Evolutionary conservation across 768 basidiomycete species (phyloP), one percentile per base, ranked within the genome.

Genomic region (Xerocomus spinulosus): DNA sequence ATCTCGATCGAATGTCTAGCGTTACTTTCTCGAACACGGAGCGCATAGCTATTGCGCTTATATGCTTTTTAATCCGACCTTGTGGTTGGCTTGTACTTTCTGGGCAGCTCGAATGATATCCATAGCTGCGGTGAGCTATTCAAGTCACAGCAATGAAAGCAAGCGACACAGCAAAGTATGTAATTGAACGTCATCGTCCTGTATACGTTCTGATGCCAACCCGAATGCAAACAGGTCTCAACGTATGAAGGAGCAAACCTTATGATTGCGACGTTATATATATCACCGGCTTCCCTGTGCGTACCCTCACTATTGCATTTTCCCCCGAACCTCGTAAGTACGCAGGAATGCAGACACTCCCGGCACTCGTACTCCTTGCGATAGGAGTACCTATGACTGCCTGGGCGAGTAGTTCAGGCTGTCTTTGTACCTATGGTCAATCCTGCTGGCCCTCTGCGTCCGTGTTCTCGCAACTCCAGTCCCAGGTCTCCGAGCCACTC

Each of bases 371-470:
- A 12, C 20, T 53, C 18, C 43, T 37, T 13, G 40, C 21, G 30
- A 9, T 36, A 10, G 39, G 25, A 6, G 8, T 21, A 14, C 25
- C 42, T 14, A 15, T 39, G 25, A n/a, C 34, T 15, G 46, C 30
- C 14, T 25, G 23, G 32, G 48, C 34, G 5, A 25, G 20, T 14
- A 39, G 17, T 18, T 52, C 46, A 5, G 45, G 56, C 0, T 59
- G 56, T 38, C 46, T 55, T 14, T 58, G 56, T 15, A 58, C 60
- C 10, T 52, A 45, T 28, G 46, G 44, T 7, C 50, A 58, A 44
- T 35, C 55, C 10, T 57, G 53, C 40, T 59, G 56, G 57, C 57
- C 57, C 4, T 51, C 50, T n/a, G 41, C 50, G 1, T 42, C 49
- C 12, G 39, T 36, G 2, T 59, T 59, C 38, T 12, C 43, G 3